Evolutionary conservation across 83 land plant species (phyloP).

Genomic region (Picea engelmannii): DNA sequence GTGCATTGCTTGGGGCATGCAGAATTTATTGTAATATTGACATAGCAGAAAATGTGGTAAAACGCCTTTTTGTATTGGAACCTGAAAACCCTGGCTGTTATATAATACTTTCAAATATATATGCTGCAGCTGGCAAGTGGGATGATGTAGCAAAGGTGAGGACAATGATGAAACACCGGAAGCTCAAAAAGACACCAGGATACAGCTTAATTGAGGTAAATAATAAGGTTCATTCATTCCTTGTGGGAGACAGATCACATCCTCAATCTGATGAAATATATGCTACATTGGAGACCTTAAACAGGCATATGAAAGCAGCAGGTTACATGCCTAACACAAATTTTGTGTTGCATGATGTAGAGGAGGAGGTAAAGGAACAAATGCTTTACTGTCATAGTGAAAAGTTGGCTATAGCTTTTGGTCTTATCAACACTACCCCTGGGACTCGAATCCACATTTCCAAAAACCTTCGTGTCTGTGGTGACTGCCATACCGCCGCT

Average conservation of each 20-base stretch:
- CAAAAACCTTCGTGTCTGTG: neutral
- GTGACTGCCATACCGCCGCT: neutral
- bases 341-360: neutral
- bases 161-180: neutral
- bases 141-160: slow-evolving; percentile 3
- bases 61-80: neutral
- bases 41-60: neutral
- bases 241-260: too few species aligned
- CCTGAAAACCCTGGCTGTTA: neutral
- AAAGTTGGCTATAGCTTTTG: slow-evolving; percentile 3
- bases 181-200: neutral
- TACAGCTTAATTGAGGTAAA: slow-evolving; percentile 1
- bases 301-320: neutral
- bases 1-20: neutral
- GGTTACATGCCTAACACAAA: neutral
- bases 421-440: neutral
- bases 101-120: neutral
- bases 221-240: neutral
- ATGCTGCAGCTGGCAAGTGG: neutral
- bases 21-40: neutral
- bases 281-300: neutral
- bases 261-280: neutral
- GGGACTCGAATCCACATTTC: neutral
- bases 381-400: neutral
- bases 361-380: neutral